Conservation (phyloP, 352 stramenopile species). For the Phytophthora sp. region DNA sequence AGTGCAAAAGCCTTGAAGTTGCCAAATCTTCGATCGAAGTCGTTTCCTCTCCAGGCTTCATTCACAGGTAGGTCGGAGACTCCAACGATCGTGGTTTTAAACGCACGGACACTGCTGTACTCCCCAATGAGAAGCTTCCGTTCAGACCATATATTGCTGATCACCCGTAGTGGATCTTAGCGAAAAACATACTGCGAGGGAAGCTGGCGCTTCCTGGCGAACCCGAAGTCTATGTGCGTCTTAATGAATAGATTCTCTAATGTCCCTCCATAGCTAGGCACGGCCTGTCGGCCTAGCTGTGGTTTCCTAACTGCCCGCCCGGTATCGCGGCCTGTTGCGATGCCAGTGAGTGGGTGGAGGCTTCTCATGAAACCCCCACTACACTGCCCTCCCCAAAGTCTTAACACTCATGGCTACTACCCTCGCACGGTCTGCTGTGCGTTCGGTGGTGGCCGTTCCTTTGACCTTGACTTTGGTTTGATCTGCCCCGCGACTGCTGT, state of each 20-base stretch:
- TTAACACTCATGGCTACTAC: neutral
- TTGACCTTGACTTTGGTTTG: neutral
- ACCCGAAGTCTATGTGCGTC: slow-evolving; percentile 6
- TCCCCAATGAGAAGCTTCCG: no score
- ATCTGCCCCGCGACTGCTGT: neutral
- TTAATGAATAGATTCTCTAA: slow-evolving; percentile 2
- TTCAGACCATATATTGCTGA: no score
- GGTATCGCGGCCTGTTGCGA: neutral
- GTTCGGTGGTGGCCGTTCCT: neutral
- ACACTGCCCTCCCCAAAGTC: neutral
- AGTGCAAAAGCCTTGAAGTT: no score
- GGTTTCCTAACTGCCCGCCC: neutral
- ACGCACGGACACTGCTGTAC: no score
- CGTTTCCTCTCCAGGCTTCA: no score
- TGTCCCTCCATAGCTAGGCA: neutral
- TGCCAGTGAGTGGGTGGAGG: neutral
- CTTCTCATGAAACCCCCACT: neutral
- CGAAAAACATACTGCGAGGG: neutral
- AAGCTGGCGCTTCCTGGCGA: neutral
- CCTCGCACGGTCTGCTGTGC: neutral
- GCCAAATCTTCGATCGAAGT: no score
- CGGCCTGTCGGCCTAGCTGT: neutral
- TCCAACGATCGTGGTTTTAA: no score
- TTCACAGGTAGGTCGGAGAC: no score
- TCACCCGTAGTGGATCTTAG: neutral